Evolutionary conservation across 805 yeast species (phyloP).

Genomic region (Myxozyma vanderwaltii): DNA sequence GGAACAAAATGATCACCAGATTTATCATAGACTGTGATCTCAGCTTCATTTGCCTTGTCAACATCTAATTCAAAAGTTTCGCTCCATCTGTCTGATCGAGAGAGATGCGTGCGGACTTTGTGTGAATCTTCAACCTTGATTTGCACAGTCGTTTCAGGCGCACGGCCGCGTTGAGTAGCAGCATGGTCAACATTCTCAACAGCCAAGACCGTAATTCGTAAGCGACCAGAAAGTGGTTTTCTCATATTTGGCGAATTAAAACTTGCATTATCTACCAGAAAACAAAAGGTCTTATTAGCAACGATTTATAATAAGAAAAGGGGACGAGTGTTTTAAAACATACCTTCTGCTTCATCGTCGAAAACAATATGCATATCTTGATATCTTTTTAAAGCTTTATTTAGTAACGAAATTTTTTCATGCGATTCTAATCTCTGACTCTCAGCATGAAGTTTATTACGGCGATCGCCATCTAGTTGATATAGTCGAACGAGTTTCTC

Average conservation of each 20-base stretch:
- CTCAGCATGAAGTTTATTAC: slow-evolving; percentile 89
- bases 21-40: slow-evolving; percentile 82
- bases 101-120: slow-evolving; percentile 70
- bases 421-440: slow-evolving; percentile 78
- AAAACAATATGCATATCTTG: slow-evolving; percentile 81
- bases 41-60: slow-evolving; percentile 90
- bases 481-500: slow-evolving; percentile 85
- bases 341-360: slow-evolving; percentile 49
- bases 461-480: slow-evolving; percentile 86
- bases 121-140: slow-evolving; percentile 88
- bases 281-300: background rate
- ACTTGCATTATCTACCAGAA: slow-evolving; percentile 48
- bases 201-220: slow-evolving; percentile 71
- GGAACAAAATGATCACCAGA: slow-evolving; percentile 63
- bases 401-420: slow-evolving; percentile 79
- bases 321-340: slow-evolving; percentile 29
- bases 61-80: slow-evolving; percentile 81
- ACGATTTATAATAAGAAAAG: background rate
- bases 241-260: slow-evolving; percentile 71
- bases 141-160: slow-evolving; percentile 76
- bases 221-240: slow-evolving; percentile 79
- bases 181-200: slow-evolving; percentile 91
- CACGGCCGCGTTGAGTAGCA: slow-evolving; percentile 68
- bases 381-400: slow-evolving; percentile 80
- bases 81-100: slow-evolving; percentile 77